phyloP scores from a whole-genome alignment of 805 yeast genomes.

The Yarrowia osloensis region DNA sequence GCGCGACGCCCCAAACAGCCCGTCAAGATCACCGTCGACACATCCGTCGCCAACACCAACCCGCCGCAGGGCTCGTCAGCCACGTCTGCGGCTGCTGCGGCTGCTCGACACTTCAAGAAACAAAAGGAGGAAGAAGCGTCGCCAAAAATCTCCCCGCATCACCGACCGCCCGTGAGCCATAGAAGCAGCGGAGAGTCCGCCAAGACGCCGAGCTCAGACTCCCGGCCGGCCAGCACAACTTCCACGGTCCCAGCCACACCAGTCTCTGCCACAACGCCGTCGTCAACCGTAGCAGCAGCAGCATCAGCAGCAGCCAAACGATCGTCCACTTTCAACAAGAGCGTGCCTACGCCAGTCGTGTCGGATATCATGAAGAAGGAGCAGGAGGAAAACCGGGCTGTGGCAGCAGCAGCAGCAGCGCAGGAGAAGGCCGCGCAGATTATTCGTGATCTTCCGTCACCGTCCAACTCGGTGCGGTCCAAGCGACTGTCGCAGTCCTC shows the following conservation, averaged over 20 bases:
- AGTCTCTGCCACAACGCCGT: background rate
- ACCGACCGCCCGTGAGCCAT: constrained; percentile 1
- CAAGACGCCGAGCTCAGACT: constrained; percentile 1
- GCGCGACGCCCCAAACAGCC: background rate
- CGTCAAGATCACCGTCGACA: constrained; percentile 22
- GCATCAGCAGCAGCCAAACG: constrained; percentile 26
- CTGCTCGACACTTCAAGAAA: constrained; percentile 7
- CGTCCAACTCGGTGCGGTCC: constrained; percentile 13
- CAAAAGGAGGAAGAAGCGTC: background rate
- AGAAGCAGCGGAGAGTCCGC: constrained; percentile 8
- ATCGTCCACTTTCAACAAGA: constrained; percentile 23
- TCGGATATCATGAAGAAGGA: constrained; percentile 12
- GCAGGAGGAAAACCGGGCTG: constrained; percentile 1
- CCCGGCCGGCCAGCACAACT: constrained; percentile 1
- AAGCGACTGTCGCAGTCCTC: constrained; percentile 22
- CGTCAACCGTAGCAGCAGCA: constrained; percentile 14
- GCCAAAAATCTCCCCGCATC: background rate
- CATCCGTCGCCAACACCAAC: background rate
- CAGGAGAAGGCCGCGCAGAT: constrained; percentile 1
- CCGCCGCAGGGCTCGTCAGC: background rate
- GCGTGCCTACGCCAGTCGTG: constrained; percentile 26
- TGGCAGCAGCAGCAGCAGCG: background rate
- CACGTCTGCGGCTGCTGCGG: constrained; percentile 17
- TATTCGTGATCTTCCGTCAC: constrained; percentile 18
- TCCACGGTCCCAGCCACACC: background rate